Conservation (phyloP, 352 stramenopile species). For the Phytophthora kernoviae region DNA sequence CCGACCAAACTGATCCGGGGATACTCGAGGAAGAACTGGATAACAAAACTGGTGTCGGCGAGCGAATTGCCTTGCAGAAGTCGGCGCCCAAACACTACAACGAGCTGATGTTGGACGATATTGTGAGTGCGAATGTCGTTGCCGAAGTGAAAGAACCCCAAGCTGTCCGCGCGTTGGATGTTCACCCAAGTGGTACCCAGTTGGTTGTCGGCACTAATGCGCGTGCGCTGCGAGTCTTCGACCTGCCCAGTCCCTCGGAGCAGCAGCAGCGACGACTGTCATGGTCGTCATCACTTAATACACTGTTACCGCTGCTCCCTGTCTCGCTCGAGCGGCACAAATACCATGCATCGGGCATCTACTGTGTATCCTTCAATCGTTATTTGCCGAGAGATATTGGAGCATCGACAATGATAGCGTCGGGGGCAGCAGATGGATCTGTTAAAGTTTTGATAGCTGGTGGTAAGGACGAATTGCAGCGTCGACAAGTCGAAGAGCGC, state of each 20-base stretch:
- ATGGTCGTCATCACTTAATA: conserved; percentile 13
- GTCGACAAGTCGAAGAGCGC: conserved; percentile 25
- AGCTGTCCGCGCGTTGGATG: conserved; percentile 58
- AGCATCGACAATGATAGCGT: conserved; percentile 43
- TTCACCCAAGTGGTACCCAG: conserved; percentile 38
- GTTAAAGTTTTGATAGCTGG: conserved; percentile 53
- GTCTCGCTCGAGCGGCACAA: conserved; percentile 64
- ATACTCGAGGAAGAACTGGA: conserved; percentile 2
- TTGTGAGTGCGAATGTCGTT: conserved; percentile 53
- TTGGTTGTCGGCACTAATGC: conserved; percentile 72
- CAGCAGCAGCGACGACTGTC: conserved; percentile 10
- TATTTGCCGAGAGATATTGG: background rate
- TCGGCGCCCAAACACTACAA: conserved; percentile 27
- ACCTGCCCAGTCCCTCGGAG: conserved; percentile 33
- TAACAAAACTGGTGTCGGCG: conserved; percentile 1
- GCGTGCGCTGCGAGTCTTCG: conserved; percentile 57
- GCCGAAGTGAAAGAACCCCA: conserved; percentile 61
- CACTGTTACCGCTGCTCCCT: conserved; percentile 54
- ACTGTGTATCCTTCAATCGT: conserved; percentile 54
- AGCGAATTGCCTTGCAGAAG: background rate
- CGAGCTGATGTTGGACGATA: conserved; percentile 43
- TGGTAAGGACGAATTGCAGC: conserved; percentile 11
- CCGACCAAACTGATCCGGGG: background rate
- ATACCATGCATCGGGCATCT: conserved; percentile 62
- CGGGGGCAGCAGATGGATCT: conserved; percentile 56